Conservation (phyloP, 2,329 filamentous ascomycete species). For the Stemphylium beticola region DNA sequence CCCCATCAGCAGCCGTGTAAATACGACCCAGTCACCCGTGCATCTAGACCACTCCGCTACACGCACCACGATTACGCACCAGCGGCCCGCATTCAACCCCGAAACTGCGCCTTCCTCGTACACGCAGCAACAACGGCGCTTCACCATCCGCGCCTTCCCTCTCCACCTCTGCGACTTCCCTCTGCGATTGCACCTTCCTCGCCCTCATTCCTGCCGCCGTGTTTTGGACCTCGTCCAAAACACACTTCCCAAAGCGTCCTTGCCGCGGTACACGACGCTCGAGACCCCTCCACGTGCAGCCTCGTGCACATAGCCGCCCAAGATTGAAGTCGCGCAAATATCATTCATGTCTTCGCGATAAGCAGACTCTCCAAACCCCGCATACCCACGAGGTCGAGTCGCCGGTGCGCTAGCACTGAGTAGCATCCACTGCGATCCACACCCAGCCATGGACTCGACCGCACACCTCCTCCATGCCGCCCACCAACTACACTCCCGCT, state of each 20-base stretch:
- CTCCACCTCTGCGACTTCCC: conserved; percentile 4
- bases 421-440: conserved; percentile 18
- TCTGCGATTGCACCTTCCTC: conserved; percentile 9
- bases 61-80: conserved; percentile 19
- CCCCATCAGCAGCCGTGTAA: conserved; percentile 3
- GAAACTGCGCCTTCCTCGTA: conserved; percentile 18
- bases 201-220: conserved; percentile 14
- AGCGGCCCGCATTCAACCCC: conserved; percentile 1
- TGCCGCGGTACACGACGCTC: conserved; percentile 15
- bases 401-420: conserved; percentile 22
- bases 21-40: conserved; percentile 21
- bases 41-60: conserved; percentile 20
- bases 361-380: conserved; percentile 5
- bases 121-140: neutral
- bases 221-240: conserved; percentile 24
- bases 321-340: neutral
- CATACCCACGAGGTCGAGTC: conserved; percentile 12
- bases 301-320: conserved; percentile 9
- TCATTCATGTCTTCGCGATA: conserved; percentile 23
- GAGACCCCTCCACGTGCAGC: conserved; percentile 9
- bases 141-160: neutral
- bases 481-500: conserved; percentile 54
- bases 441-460: conserved; percentile 52
- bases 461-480: conserved; percentile 49
- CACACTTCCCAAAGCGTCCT: conserved; percentile 27